Evolutionary conservation across 257 asterid species (phyloP).

Genomic region (Solanum medicagineum): DNA sequence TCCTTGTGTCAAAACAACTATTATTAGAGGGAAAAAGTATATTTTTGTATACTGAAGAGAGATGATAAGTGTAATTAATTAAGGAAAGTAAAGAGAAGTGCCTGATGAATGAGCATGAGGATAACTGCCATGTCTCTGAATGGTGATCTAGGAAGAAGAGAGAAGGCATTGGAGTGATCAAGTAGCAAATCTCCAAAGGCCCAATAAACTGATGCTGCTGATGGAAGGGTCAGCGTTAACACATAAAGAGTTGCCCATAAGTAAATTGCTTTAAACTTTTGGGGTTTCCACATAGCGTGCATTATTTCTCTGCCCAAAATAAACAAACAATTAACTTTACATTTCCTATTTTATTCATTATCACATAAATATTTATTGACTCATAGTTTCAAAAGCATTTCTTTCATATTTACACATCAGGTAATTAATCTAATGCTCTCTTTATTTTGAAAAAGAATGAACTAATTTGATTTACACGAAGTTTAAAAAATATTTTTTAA

Average conservation of each 20-base stretch:
- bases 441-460: no score
- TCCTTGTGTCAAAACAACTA: no score
- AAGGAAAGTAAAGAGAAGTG: neutral
- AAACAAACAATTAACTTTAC: neutral
- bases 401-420: neutral
- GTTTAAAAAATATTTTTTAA: no score
- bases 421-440: neutral
- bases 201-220: slow-evolving; percentile 90
- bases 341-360: no score
- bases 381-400: neutral
- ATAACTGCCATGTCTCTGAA: slow-evolving; percentile 85
- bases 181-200: slow-evolving; percentile 90
- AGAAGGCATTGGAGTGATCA: slow-evolving; percentile 82
- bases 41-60: neutral
- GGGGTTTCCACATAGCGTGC: slow-evolving; percentile 99
- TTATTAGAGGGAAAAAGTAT: no score
- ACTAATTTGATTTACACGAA: no score
- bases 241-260: slow-evolving; percentile 66
- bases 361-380: neutral
- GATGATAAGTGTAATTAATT: neutral
- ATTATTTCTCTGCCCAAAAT: slow-evolving; percentile 75
- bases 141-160: slow-evolving; percentile 74
- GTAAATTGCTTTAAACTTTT: slow-evolving; percentile 81
- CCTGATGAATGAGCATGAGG: slow-evolving; percentile 97
- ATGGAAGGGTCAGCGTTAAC: slow-evolving; percentile 81